Conservation (phyloP, 179 eudicot genomes). For the Vitellaria paradoxa region DNA sequence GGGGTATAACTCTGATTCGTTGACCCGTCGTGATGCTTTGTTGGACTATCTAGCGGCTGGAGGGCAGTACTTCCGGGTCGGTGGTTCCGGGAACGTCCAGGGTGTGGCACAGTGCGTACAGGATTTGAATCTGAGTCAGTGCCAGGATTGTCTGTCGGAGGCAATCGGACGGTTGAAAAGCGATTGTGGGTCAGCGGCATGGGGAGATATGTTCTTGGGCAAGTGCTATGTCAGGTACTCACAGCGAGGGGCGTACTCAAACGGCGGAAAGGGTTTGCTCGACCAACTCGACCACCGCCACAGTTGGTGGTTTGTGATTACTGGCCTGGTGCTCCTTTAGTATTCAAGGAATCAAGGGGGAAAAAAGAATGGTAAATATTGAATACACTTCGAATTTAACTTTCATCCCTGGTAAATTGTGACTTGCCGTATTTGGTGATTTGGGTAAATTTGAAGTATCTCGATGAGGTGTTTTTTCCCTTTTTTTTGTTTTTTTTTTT, state of each 20-base stretch:
- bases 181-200: constrained; percentile 41
- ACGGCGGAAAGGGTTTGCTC: constrained; percentile 15
- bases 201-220: constrained; percentile 71
- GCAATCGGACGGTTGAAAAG: constrained; percentile 52
- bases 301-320: constrained; percentile 10
- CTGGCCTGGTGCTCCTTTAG: background rate
- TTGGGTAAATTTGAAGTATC: background rate
- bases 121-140: constrained; percentile 58
- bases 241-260: constrained; percentile 37
- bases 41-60: constrained; percentile 39
- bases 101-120: constrained; percentile 77
- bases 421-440: background rate
- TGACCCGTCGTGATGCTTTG: constrained; percentile 47
- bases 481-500: too few species aligned
- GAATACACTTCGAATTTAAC: background rate
- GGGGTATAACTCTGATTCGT: constrained; percentile 30
- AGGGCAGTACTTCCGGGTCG: constrained; percentile 40
- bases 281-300: background rate
- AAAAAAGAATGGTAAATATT: background rate
- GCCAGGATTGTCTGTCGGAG: constrained; percentile 69
- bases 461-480: background rate
- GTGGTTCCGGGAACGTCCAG: constrained; percentile 52
- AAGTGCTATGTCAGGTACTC: constrained; percentile 82
- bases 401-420: background rate
- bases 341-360: background rate